Percentiles rank a stretch among this genome's conserved stretches.
Evolutionary conservation across 495 filamentous ascomycete genomes (phyloP).

Genomic region (Penicillium nucicola): DNA sequence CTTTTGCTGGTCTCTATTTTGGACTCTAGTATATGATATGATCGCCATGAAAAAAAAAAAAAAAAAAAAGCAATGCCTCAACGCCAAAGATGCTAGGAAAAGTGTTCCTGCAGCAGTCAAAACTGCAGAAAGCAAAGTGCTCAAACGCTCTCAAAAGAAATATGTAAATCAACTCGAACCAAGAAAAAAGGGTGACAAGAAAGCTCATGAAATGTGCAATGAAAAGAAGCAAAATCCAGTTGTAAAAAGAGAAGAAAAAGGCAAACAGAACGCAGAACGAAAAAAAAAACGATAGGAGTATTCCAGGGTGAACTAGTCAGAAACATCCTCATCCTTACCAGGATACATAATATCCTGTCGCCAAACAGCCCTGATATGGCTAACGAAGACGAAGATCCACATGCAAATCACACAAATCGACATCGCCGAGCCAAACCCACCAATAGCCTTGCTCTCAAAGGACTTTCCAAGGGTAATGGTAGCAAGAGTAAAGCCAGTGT

Average conservation of each 20-base stretch:
- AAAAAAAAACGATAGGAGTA: not conserved
- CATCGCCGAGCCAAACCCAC: conserved; percentile 37
- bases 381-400: conserved; percentile 55
- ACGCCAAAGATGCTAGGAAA: not conserved
- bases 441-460: conserved; percentile 36
- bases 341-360: conserved; percentile 56
- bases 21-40: not conserved
- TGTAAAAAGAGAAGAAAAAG: not conserved
- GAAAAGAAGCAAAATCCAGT: not conserved
- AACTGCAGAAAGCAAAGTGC: not conserved
- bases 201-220: not conserved
- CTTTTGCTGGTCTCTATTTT: not conserved
- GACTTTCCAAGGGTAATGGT: conserved; percentile 43
- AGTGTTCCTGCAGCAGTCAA: not conserved
- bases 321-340: conserved; percentile 60
- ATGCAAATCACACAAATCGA: conserved; percentile 53
- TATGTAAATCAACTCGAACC: not conserved
- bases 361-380: conserved; percentile 52
- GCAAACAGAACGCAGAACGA: not conserved
- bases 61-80: not conserved
- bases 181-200: not conserved
- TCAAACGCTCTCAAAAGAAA: not conserved
- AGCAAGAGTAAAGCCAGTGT: conserved; percentile 45
- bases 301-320: conserved; percentile 16
- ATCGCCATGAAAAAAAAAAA: not conserved